phyloP scores from a whole-genome alignment of 257 asterid species.

The Solanum lignicaule region DNA sequence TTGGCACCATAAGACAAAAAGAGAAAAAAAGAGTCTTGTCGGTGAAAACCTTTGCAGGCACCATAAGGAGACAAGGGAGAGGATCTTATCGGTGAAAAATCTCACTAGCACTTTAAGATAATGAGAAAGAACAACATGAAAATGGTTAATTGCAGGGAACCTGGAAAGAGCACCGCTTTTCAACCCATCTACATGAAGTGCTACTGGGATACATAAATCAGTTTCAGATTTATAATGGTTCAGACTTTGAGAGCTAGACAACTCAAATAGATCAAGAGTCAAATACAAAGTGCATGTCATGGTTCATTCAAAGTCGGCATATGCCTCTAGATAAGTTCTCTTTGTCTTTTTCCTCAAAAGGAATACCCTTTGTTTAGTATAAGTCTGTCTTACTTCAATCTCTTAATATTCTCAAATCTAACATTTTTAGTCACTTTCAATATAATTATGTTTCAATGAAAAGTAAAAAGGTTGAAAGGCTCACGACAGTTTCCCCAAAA shows the following conservation, averaged over 20 bases:
- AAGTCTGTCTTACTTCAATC: neutral
- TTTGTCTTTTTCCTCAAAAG: neutral
- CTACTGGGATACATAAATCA: neutral
- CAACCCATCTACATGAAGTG: neutral
- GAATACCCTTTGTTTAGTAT: neutral
- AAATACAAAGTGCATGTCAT: neutral
- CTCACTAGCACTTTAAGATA: neutral
- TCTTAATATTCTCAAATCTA: neutral
- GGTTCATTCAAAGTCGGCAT: neutral
- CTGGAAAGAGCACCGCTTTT: neutral
- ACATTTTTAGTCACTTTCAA: neutral
- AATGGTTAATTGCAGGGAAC: neutral
- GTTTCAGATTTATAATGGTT: neutral
- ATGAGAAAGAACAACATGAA: neutral
- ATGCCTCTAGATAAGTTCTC: neutral
- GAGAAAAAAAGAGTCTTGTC: neutral
- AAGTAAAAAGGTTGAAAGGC: neutral
- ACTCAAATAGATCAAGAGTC: neutral
- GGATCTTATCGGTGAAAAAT: too few relatives aligned
- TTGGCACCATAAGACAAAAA: too few relatives aligned
- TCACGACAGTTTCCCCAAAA: neutral
- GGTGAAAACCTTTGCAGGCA: neutral
- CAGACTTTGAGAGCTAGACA: neutral
- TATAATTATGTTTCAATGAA: neutral
- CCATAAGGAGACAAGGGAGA: neutral